Conservation (phyloP, 1,284 basidiomycete species). For the Rhodotorula sp. region DNA sequence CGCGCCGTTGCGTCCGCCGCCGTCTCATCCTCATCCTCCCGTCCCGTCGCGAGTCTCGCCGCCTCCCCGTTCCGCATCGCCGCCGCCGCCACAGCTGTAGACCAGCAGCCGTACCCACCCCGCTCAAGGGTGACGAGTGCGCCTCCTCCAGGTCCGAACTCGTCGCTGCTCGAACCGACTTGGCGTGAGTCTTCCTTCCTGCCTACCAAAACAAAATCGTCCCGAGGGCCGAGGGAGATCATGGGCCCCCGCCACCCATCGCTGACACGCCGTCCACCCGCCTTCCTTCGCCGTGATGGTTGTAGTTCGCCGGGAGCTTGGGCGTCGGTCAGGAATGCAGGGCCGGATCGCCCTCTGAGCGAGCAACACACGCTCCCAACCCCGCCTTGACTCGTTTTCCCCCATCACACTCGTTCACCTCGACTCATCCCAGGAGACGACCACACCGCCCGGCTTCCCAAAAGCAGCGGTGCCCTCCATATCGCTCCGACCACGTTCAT, state of each 20-base stretch:
- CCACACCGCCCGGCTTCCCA: no score
- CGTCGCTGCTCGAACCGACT: conserved; percentile 3
- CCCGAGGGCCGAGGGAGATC: neutral
- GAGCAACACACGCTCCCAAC: no score
- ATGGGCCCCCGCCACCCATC: neutral
- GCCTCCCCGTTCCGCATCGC: neutral
- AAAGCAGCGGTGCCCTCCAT: no score
- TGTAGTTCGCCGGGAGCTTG: neutral
- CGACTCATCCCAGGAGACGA: no score
- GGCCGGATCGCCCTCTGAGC: conserved; percentile 8
- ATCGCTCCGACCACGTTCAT: no score
- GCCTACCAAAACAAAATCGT: no score
- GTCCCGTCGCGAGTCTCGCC: neutral
- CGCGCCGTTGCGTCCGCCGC: neutral
- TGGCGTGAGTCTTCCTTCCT: conserved; percentile 1
- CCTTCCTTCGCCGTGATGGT: neutral
- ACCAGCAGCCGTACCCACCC: neutral
- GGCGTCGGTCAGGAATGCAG: neutral
- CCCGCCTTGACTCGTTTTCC: no score
- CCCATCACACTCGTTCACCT: no score
- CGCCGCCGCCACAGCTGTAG: neutral
- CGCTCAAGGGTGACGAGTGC: neutral
- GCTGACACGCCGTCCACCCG: neutral
- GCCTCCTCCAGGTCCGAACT: neutral
- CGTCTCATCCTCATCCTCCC: neutral